phyloP scores from a whole-genome alignment of 2,329 filamentous ascomycete species.

The Sordariomycetes sp. region DNA sequence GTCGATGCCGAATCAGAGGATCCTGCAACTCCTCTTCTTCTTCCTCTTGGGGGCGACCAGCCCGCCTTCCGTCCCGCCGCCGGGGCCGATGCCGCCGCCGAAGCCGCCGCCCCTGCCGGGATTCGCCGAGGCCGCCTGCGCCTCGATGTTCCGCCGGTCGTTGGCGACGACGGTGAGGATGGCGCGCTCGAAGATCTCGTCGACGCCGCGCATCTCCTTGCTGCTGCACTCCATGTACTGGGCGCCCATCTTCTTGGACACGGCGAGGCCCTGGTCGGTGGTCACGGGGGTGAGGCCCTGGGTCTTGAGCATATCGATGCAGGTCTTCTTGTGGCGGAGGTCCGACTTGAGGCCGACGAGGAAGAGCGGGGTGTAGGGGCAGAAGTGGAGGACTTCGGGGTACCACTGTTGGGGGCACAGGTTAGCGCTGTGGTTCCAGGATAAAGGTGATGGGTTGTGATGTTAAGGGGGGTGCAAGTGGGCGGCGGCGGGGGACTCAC shows the following conservation, averaged over 20 bases:
- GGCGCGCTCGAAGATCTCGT: slow-evolving; percentile 90
- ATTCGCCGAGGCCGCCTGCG: slow-evolving; percentile 27
- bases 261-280: slow-evolving; percentile 74
- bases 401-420: slow-evolving; percentile 67
- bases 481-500: slow-evolving; percentile 34
- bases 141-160: slow-evolving; percentile 54
- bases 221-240: slow-evolving; percentile 97
- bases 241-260: slow-evolving; percentile 89
- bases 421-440: neutral
- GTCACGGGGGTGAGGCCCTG: slow-evolving; percentile 95
- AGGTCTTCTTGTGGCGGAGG: slow-evolving; percentile 87
- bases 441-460: neutral
- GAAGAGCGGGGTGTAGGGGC: slow-evolving; percentile 90
- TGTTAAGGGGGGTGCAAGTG: neutral
- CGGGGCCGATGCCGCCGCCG: slow-evolving; percentile 15
- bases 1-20: slow-evolving; percentile 46
- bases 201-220: slow-evolving; percentile 92
- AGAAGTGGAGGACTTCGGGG: slow-evolving; percentile 97
- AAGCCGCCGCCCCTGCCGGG: slow-evolving; percentile 22
- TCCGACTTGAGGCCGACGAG: slow-evolving; percentile 96
- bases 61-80: slow-evolving; percentile 12
- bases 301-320: slow-evolving; percentile 97
- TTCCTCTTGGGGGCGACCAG: slow-evolving; percentile 11
- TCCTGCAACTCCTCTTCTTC: slow-evolving; percentile 75
- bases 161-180: slow-evolving; percentile 84